Evolutionary conservation across 1,284 basidiomycete species (phyloP), one percentile per base, ranked within the genome.

Genomic region (Coniferiporia sulphurascens): DNA sequence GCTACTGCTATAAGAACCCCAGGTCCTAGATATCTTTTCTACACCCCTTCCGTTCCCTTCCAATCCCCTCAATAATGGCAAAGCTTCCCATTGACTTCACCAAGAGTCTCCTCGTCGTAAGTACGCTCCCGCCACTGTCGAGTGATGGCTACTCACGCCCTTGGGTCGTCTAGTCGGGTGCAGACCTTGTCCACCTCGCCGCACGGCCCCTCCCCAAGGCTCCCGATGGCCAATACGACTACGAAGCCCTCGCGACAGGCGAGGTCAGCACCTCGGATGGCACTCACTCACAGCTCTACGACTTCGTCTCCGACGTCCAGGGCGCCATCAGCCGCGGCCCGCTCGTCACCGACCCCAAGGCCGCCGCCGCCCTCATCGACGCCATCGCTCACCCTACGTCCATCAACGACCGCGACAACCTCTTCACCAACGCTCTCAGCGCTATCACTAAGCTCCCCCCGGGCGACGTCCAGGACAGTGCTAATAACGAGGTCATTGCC

Each of bases 321-420:
- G 56, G 48, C 13, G 52, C 57, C 22, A 44, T 53, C 17, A 22
- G 56, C 36, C 60, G 55, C 21, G 59, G 60, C 21, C 60, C 62
- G n/a, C 48, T 52, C 41, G 36, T 62, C 48, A 60, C 48, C 19
- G 52, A 62, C 51, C 60, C 62, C 10, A 55, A 52, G 7, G 53
- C 52, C 27, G 48, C 38, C 21, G 48, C 38, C 9, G 63, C 41
- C 22, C 48, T 58, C 34, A 15, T 70, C 21, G 69, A 74, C 58
- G 55, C 65, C 3, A 56, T 67, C 1, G 56, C 64, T 12, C 63
- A 74, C 54, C 72, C 72, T 4, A 64, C 68, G 15, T 67, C 72
- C 1, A 64, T 73, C 13, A 69, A 76, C 62, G 74, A 76, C 62
- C 70, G 74, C 27, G 67, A 69, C 45, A 70, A 70, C 34, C 67